Conservation (phyloP, 805 yeast genomes). For the Wickerhamomyces rabaulensis region DNA sequence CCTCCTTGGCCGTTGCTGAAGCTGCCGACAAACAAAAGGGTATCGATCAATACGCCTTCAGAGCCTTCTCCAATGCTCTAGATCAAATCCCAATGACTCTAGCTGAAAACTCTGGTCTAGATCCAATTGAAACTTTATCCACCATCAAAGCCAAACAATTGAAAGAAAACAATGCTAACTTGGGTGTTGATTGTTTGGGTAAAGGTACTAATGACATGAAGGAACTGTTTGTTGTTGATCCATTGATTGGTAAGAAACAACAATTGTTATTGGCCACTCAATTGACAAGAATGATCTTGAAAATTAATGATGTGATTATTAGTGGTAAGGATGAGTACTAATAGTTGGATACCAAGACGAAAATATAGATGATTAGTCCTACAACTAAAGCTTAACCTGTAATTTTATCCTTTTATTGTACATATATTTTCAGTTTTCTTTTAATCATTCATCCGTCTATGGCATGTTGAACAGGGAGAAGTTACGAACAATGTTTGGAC, state of each 20-base stretch:
- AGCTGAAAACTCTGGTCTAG: conserved; percentile 95
- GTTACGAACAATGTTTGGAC: conserved; percentile 96
- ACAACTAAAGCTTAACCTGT: not conserved
- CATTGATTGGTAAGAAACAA: conserved; percentile 95
- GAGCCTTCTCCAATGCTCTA: conserved; percentile 88
- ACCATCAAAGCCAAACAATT: conserved; percentile 80
- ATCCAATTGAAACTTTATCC: conserved; percentile 88
- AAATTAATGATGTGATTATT: conserved; percentile 93
- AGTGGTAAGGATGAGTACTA: conserved; percentile 76
- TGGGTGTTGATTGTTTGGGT: conserved; percentile 95
- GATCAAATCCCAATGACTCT: conserved; percentile 91
- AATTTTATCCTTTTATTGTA: not conserved
- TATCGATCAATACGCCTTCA: conserved; percentile 95
- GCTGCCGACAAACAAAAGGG: conserved; percentile 93
- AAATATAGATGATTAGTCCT: not conserved
- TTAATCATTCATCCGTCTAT: conserved; percentile 24
- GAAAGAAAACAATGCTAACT: conserved; percentile 56
- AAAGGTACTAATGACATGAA: conserved; percentile 88
- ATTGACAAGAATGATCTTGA: conserved; percentile 93
- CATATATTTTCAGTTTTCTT: not conserved
- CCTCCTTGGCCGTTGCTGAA: conserved; percentile 85
- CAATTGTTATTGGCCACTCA: conserved; percentile 95
- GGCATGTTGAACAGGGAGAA: conserved; percentile 92
- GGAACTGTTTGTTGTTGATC: conserved; percentile 91
- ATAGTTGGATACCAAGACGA: not conserved